Base-by-base conservation (phyloP, 2,329 filamentous ascomycete species). In the Lasiodiplodia sp. region DNA sequence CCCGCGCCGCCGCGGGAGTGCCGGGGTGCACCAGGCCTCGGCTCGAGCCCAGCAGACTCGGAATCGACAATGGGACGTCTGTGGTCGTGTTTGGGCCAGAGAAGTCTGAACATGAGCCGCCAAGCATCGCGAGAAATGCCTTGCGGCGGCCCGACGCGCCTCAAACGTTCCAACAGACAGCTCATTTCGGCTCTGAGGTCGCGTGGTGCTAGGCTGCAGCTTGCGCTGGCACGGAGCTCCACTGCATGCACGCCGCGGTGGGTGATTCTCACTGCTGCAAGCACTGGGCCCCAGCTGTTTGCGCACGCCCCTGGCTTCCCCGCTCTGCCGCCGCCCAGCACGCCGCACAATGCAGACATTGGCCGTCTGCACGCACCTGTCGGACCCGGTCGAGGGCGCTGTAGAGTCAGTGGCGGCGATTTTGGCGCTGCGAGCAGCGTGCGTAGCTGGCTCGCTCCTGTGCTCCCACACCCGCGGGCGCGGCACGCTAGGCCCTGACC, bases 401-500 rank as follows among this genome's bases (percentile, higher is more conserved):
- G 6, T 25, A 40, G 40, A 49, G 38, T 23, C 55, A 40, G 55
- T 57, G 55, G 57, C 57, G 57, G 57, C 40, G 57, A 64, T 64
- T 64, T 64, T 64, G 44, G 47, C 60, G 12, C 47, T 38, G 31
- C 6, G 44, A 64, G 60, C 60, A 52, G 44, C 44, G 60, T 64
- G 60, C 47, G 60, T 52, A 52, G 60, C 60, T 64, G 44, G 60
- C 60, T 64, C 60, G 60, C 60, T 64, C 60, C 60, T 64, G 60
- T 52, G 60, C 60, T 64, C 55, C 68, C 58, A 40, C 60, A 67
- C 68, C 71, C 71, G 69, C 71, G 70, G 70, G 69, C 71, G 70
- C 71, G 71, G 71, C 71, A 69, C 72, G 69, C 71, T 73, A 75
- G 74, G 74, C 67, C 56, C 37, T 47, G 49, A 68, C 57, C 66